A percentile compares a stretch with the other conserved stretches of the same genome.
phyloP scores from a whole-genome alignment of 177 flowering plant genomes.

The Vitis hybrid region DNA sequence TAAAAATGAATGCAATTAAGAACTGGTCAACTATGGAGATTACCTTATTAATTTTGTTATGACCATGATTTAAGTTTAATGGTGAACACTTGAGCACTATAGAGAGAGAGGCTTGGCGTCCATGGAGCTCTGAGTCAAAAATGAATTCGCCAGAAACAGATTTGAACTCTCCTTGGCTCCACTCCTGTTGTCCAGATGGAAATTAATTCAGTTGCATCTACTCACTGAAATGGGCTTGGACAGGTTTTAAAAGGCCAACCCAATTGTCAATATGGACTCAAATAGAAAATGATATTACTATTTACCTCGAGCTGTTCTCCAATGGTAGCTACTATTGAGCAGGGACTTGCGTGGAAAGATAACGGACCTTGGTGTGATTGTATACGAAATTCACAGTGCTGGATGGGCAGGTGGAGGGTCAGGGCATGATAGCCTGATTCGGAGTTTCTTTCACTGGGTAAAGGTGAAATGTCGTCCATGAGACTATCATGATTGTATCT shows the following conservation, averaged over 20 bases:
- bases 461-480: neutral
- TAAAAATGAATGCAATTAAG: conserved; percentile 15
- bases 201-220: neutral
- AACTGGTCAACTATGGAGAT: conserved; percentile 34
- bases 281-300: neutral
- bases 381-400: conserved; percentile 22
- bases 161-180: conserved; percentile 33
- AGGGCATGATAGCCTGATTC: conserved; percentile 19
- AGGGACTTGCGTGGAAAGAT: conserved; percentile 33
- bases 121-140: conserved; percentile 12
- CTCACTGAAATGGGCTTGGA: neutral
- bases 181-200: conserved; percentile 20
- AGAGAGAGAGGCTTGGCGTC: conserved; percentile 20
- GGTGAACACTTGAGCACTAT: conserved; percentile 30
- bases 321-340: conserved; percentile 36
- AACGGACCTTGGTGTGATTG: conserved; percentile 17
- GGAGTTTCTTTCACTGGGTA: conserved; percentile 1
- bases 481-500: conserved; percentile 21
- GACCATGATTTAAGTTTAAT: conserved; percentile 7
- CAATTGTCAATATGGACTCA: too few species aligned
- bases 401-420: conserved; percentile 34
- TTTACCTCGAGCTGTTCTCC: conserved; percentile 50
- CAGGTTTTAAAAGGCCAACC: too few species aligned
- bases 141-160: conserved; percentile 24
- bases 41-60: neutral